These are phyloP conservation scores for Beauveria caledonica DNA, from an alignment of 2,329 filamentous ascomycete species.

Conservation along the genomic window DNA sequence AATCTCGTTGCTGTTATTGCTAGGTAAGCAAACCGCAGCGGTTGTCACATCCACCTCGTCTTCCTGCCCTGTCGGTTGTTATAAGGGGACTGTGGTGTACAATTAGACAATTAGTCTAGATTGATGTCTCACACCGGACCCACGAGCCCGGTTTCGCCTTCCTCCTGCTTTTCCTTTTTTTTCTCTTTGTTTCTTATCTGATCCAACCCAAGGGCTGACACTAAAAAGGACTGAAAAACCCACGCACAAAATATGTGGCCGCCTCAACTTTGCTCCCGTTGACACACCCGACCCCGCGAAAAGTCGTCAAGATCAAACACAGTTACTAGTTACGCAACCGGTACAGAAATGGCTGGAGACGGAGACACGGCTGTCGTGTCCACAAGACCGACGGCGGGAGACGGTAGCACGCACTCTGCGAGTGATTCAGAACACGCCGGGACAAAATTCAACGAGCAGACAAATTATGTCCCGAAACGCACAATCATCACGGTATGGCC, in stretches of 20 bases:
- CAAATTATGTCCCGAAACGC: constrained; percentile 43
- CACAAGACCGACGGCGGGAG: constrained; percentile 9
- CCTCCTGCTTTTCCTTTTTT: no score
- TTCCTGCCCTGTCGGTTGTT: neutral
- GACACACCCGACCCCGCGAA: neutral
- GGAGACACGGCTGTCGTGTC: neutral
- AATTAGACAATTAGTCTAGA: neutral
- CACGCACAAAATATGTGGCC: neutral
- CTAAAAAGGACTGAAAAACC: neutral
- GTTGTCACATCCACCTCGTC: neutral
- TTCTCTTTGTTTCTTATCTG: neutral
- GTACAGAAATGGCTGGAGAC: neutral
- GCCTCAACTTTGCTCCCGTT: neutral
- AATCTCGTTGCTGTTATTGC: neutral
- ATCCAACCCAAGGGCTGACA: neutral
- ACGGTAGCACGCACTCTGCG: constrained; percentile 6
- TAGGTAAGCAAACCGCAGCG: neutral
- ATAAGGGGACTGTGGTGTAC: neutral
- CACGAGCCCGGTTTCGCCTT: neutral
- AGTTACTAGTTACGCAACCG: neutral
- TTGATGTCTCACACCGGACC: neutral
- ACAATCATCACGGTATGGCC: constrained; percentile 41
- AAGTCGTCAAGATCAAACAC: neutral
- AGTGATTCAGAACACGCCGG: constrained; percentile 16
- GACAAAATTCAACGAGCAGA: constrained; percentile 43